These are phyloP conservation scores for Suillus decipiens DNA, from an alignment of 768 basidiomycete genomes.

Conservation along the genomic window DNA sequence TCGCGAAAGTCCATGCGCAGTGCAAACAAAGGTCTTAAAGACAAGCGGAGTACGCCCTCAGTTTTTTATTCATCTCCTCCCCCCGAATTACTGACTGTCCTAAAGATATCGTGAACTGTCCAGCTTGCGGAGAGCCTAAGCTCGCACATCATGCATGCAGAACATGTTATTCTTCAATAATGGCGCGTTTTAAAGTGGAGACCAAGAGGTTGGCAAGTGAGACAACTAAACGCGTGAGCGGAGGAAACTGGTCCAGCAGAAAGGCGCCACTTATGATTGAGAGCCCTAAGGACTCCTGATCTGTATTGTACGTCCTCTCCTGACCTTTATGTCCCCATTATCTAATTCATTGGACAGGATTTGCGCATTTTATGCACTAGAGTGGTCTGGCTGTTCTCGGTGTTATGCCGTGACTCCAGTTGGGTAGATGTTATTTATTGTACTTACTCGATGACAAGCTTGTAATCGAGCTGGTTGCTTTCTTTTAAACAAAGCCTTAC, in stretches of 20 bases:
- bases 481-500: background rate
- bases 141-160: conserved; percentile 88
- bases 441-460: conserved; percentile 6
- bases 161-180: conserved; percentile 58
- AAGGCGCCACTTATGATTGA: conserved; percentile 7
- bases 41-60: conserved; percentile 75
- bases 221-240: conserved; percentile 6
- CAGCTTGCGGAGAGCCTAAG: conserved; percentile 87
- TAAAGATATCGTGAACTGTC: conserved; percentile 86
- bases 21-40: conserved; percentile 93
- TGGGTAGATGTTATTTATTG: conserved; percentile 7
- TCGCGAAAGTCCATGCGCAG: conserved; percentile 93
- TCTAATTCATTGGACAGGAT: background rate
- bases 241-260: conserved; percentile 10
- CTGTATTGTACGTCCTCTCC: background rate
- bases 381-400: background rate
- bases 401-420: background rate
- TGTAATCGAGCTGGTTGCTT: background rate
- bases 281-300: conserved; percentile 5
- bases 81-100: conserved; percentile 12
- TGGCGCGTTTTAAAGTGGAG: conserved; percentile 25
- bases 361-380: background rate
- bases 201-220: conserved; percentile 15
- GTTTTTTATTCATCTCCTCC: background rate
- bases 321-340: background rate